These are phyloP conservation scores for Pholiota conissans DNA, from an alignment of 768 basidiomycete genomes.

Conservation along the genomic window DNA sequence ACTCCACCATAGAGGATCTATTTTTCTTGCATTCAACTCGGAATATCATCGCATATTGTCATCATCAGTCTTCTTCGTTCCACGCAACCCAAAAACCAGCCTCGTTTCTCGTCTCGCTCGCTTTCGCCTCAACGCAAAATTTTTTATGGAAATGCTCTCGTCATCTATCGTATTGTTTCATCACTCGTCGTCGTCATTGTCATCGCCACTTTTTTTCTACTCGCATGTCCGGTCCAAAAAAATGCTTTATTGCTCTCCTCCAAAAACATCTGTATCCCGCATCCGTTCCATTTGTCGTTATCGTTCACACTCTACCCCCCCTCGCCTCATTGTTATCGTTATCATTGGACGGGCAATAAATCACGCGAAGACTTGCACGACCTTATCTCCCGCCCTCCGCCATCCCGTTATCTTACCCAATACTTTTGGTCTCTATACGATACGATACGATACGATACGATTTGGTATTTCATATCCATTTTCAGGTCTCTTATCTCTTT, in stretches of 20 bases:
- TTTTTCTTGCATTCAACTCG: conserved; percentile 17
- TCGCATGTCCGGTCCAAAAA: conserved; percentile 4
- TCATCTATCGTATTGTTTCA: not conserved
- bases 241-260: conserved; percentile 14
- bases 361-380: conserved; percentile 6
- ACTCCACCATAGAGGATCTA: conserved; percentile 14
- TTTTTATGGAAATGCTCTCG: conserved; percentile 3
- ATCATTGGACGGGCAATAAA: conserved; percentile 2
- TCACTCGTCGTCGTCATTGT: not conserved
- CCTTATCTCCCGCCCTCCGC: not conserved
- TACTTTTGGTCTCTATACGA: not conserved
- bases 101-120: conserved; percentile 1
- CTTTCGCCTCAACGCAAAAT: conserved; percentile 6
- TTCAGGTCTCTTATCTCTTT: not conserved
- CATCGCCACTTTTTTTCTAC: not conserved
- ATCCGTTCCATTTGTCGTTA: not conserved
- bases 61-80: conserved; percentile 13
- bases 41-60: conserved; percentile 21
- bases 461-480: conserved; percentile 1
- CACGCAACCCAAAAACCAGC: not conserved
- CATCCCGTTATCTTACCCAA: not conserved
- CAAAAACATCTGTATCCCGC: not conserved
- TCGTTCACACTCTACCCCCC: not conserved
- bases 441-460: not conserved
- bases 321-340: conserved; percentile 3